Percentiles rank a stretch among this genome's conserved stretches.
phyloP scores from a whole-genome alignment of 805 yeast species.

The Candida anglica region DNA sequence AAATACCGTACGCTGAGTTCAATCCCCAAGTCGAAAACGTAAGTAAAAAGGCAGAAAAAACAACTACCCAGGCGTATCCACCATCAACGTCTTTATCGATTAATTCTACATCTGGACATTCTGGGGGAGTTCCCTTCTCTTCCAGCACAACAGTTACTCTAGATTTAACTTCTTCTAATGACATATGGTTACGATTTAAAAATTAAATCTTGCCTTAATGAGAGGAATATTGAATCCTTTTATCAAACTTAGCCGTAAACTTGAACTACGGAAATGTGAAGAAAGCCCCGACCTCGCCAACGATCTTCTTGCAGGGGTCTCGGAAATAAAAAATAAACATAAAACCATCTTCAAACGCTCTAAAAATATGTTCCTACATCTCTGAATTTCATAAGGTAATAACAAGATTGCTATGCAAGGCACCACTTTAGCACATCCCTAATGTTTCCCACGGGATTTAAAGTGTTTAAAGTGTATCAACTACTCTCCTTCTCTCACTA shows the following conservation, averaged over 20 bases:
- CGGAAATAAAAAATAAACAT: not conserved
- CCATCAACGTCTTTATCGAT: slow-evolving; percentile 39
- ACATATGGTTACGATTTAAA: not conserved
- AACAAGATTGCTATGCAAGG: too few relatives aligned
- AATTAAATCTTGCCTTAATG: not conserved
- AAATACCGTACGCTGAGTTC: slow-evolving; percentile 63
- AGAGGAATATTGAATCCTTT: not conserved
- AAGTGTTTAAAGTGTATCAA: too few relatives aligned
- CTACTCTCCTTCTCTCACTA: too few relatives aligned
- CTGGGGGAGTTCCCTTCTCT: not conserved
- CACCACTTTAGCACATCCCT: too few relatives aligned
- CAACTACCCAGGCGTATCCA: slow-evolving; percentile 67
- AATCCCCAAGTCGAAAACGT: slow-evolving; percentile 73
- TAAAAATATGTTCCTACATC: not conserved
- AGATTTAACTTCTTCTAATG: not conserved
- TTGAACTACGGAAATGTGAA: not conserved
- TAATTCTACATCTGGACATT: not conserved
- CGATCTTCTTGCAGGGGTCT: too few relatives aligned
- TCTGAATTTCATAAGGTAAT: not conserved
- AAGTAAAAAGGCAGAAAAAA: slow-evolving; percentile 44
- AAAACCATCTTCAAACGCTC: not conserved
- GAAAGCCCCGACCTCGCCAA: too few relatives aligned
- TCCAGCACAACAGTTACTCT: not conserved
- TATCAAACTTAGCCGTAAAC: not conserved
- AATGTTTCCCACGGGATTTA: too few relatives aligned